Base-by-base conservation (phyloP, 1,284 basidiomycete species). In the Inonotus hispidus region DNA sequence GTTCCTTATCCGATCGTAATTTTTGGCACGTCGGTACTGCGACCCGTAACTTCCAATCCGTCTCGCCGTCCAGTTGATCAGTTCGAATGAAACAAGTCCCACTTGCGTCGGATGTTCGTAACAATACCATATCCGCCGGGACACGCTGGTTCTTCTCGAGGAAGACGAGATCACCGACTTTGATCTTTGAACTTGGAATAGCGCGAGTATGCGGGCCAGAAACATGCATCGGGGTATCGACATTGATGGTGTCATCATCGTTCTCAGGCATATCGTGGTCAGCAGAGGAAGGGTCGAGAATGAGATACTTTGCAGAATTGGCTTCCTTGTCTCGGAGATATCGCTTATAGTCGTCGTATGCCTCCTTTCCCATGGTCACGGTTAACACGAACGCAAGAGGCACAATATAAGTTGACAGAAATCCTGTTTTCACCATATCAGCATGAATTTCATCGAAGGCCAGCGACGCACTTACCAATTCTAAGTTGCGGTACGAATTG, bases 281-380 rank as follows among this genome's bases (percentile, higher is more conserved):
- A 64, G 70, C 73, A 65, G 69, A 67, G 55, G 80, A 74, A 3
- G 80, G 79, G 52, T 90, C 85, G 6, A 98, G 81, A 56, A 93
- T 82, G 59, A 92, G 82, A 72, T 98, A 99, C 60, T 88, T 87
- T 53, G 92, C 88, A 0, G 95, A 96, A 72, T 99, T 99, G 64
- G 95, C 95, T 73, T 98, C 95, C 39, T 85, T 81, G 72, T 99
- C 97, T 32, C 97, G 85, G 8, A 89, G 83, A 71, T 95, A 85
- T 23, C 97, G 91, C 66, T 92, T 90, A 77, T 95, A 98, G 74
- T 99, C 97, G 71, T 99, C 97, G 69, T 94, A 93, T 0, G 96
- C 97, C 74, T 99, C 97, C 73, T 99, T 99, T 23, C 95, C 95
- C 82, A 99, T 97, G 1, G 97, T 99, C 8, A 99, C 90, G 57